These are phyloP conservation scores for Mycena metata DNA, from an alignment of 768 basidiomycete species.

Conservation along the genomic window DNA sequence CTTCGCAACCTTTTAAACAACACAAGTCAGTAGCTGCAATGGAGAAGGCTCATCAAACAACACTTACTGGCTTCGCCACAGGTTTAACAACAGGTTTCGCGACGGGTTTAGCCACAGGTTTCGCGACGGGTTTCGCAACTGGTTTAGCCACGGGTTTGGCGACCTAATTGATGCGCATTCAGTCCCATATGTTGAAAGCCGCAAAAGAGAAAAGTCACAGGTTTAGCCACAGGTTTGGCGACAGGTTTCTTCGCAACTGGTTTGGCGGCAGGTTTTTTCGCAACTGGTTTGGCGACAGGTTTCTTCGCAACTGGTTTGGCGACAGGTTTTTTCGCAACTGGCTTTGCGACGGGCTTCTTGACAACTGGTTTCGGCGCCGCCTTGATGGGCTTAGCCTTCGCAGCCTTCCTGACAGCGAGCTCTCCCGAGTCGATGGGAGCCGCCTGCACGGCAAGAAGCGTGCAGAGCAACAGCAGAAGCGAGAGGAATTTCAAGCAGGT, in stretches of 20 bases:
- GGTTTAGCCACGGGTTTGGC: no score
- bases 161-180: no score
- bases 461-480: conserved; percentile 10
- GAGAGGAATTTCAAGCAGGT: not conserved
- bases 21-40: no score
- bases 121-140: not conserved
- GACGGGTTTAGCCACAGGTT: not conserved
- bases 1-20: no score
- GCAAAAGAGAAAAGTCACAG: no score
- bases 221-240: not conserved
- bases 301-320: not conserved
- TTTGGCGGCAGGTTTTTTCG: not conserved
- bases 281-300: not conserved
- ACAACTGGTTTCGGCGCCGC: not conserved
- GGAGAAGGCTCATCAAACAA: no score
- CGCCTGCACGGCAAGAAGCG: conserved; percentile 6
- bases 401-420: not conserved
- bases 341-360: not conserved
- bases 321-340: not conserved
- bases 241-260: not conserved
- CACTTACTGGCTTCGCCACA: no score
- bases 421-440: conserved; percentile 12
- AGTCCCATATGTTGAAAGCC: no score
- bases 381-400: not conserved
- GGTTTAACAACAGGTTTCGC: no score